These are phyloP conservation scores for Colletotrichum sp. DNA, from an alignment of 2,329 filamentous ascomycete genomes.

Conservation along the genomic window DNA sequence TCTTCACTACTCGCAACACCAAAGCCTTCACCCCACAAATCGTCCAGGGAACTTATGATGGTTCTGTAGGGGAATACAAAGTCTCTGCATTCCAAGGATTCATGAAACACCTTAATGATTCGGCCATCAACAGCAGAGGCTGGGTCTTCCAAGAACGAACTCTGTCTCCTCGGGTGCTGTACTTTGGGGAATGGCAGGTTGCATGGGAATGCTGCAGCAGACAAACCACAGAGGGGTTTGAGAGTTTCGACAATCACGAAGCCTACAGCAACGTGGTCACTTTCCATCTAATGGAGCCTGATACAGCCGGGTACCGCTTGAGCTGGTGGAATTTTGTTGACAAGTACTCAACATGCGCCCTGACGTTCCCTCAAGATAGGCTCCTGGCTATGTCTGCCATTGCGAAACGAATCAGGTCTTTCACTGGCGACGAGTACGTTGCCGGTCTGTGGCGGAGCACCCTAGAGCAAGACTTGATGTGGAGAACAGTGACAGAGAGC, in stretches of 20 bases:
- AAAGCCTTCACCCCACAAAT: neutral
- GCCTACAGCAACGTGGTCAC: fast-evolving
- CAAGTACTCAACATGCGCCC: neutral
- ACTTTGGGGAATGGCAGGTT: neutral
- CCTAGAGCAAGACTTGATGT: neutral
- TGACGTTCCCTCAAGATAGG: neutral
- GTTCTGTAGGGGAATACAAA: neutral
- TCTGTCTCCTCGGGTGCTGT: neutral
- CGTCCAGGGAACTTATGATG: neutral
- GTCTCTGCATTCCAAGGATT: neutral
- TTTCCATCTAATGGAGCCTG: neutral
- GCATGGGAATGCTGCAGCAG: neutral
- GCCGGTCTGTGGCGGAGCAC: neutral
- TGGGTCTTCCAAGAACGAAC: neutral
- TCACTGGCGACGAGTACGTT: neutral
- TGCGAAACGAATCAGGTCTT: neutral
- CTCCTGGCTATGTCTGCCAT: neutral
- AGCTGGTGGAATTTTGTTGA: neutral
- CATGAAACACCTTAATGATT: neutral
- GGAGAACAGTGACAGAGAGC: neutral
- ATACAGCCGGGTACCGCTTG: neutral
- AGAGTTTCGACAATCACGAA: neutral
- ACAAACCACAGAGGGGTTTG: neutral
- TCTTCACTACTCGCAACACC: neutral
- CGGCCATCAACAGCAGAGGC: neutral